A percentile compares a stretch with the other conserved stretches of the same genome.
Evolutionary conservation across 805 yeast genomes (phyloP).

Genomic region (Ogataea ramenticola): DNA sequence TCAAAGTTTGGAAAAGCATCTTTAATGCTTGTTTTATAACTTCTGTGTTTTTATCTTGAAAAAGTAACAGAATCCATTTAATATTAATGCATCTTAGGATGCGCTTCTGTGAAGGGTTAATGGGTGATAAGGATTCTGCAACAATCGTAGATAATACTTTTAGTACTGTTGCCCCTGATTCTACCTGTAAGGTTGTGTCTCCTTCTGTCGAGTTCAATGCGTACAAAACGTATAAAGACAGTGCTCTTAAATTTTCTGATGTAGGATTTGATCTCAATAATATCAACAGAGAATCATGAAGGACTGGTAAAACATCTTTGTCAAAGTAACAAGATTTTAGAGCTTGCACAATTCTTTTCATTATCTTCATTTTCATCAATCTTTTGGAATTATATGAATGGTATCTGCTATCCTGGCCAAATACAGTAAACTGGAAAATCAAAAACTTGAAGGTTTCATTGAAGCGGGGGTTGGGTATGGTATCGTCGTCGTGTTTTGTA

Average conservation of each 20-base stretch:
- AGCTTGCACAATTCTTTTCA: slow-evolving; percentile 41
- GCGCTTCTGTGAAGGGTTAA: slow-evolving; percentile 24
- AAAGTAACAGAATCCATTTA: slow-evolving; percentile 55
- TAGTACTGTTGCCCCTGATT: background rate
- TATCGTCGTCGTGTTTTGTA: slow-evolving; percentile 32
- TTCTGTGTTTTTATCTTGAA: slow-evolving; percentile 32
- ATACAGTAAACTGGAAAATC: slow-evolving; percentile 49
- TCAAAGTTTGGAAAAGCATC: slow-evolving; percentile 43
- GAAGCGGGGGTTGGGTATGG: slow-evolving; percentile 10
- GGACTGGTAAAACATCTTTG: slow-evolving; percentile 27
- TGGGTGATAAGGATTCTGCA: slow-evolving; percentile 9
- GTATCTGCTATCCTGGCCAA: slow-evolving; percentile 47
- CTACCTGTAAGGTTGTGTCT: slow-evolving; percentile 1
- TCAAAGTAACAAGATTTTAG: slow-evolving; percentile 35
- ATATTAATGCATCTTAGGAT: slow-evolving; percentile 49
- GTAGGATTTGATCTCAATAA: slow-evolving; percentile 42
- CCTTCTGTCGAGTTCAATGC: slow-evolving; percentile 31
- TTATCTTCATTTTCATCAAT: slow-evolving; percentile 41
- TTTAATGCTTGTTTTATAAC: slow-evolving; percentile 32
- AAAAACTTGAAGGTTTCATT: slow-evolving; percentile 33
- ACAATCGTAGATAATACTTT: slow-evolving; percentile 1
- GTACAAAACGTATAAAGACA: slow-evolving; percentile 46
- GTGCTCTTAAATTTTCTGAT: slow-evolving; percentile 44
- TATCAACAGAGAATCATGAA: slow-evolving; percentile 32
- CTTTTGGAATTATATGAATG: slow-evolving; percentile 43